A percentile compares a stretch with the other conserved stretches of the same genome.
Evolutionary conservation across 2,329 filamentous ascomycete genomes (phyloP).

Genomic region (Aspergillus versicolor): DNA sequence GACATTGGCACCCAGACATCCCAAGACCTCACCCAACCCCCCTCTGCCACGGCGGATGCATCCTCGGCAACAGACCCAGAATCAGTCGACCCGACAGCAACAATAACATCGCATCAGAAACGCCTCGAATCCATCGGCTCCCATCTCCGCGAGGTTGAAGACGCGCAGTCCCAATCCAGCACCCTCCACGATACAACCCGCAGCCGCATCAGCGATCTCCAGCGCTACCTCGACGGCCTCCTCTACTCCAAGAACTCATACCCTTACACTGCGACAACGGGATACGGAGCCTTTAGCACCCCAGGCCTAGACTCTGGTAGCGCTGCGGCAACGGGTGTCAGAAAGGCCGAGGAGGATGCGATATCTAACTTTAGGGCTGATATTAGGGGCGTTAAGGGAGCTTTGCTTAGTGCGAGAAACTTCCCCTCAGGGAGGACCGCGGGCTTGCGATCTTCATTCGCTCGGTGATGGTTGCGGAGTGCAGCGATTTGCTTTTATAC

Average conservation of each 20-base stretch:
- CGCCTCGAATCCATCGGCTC: conserved; percentile 52
- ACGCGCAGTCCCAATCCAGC: conserved; percentile 37
- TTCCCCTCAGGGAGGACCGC: conserved; percentile 48
- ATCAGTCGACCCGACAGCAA: conserved; percentile 20
- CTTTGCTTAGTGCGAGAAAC: conserved; percentile 61
- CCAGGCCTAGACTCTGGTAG: conserved; percentile 26
- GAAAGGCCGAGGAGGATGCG: conserved; percentile 54
- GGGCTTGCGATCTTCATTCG: conserved; percentile 15
- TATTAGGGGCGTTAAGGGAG: conserved; percentile 63
- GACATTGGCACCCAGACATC: conserved; percentile 64
- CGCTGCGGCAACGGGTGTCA: conserved; percentile 26
- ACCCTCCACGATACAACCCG: conserved; percentile 34
- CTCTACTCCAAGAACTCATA: conserved; percentile 32
- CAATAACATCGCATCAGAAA: conserved; percentile 40
- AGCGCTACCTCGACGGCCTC: conserved; percentile 53
- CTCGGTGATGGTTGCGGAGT: background rate
- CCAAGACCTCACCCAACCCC: conserved; percentile 30
- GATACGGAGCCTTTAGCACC: conserved; percentile 37
- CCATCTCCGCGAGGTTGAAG: conserved; percentile 50
- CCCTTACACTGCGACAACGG: conserved; percentile 25
- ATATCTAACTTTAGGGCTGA: conserved; percentile 59
- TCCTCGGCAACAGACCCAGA: conserved; percentile 21
- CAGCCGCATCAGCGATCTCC: conserved; percentile 44
- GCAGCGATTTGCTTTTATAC: background rate
- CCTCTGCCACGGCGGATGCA: background rate